Conservation (phyloP, 2,329 filamentous ascomycete genomes). For the Ceratocystis papillata region DNA sequence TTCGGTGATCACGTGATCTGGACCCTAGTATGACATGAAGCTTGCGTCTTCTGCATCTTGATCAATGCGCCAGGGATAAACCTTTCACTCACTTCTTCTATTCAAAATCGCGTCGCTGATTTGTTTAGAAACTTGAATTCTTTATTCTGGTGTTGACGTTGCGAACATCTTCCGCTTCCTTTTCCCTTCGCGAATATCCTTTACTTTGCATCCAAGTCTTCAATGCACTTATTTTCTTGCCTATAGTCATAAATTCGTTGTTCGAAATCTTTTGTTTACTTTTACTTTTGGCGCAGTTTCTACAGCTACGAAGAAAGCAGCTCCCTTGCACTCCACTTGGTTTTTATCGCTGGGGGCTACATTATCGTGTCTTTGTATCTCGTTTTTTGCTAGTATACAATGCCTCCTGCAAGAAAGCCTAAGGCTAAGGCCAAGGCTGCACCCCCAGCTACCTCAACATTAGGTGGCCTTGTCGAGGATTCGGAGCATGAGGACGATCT, state of each 20-base stretch:
- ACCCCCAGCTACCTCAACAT: neutral
- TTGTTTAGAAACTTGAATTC: no score
- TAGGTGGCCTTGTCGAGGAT: constrained; percentile 19
- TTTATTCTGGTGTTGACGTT: no score
- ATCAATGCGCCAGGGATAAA: constrained; percentile 10
- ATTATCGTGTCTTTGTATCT: no score
- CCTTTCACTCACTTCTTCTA: neutral
- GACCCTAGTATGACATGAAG: neutral
- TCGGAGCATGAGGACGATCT: constrained; percentile 22
- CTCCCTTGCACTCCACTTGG: neutral
- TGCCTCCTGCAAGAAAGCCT: constrained; percentile 20
- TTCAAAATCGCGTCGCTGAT: neutral
- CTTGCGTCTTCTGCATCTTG: neutral
- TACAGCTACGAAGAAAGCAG: neutral
- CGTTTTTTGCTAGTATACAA: neutral
- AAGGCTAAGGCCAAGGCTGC: constrained; percentile 16
- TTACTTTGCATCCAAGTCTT: neutral
- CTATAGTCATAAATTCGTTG: neutral
- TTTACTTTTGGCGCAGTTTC: constrained; percentile 12
- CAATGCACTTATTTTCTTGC: neutral
- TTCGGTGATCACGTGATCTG: neutral
- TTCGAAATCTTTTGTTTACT: neutral
- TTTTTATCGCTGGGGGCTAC: neutral
- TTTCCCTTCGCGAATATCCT: no score
- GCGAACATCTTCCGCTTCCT: no score